phyloP scores from a whole-genome alignment of 2,329 filamentous ascomycete genomes.

The Calonectria multiphialidica region DNA sequence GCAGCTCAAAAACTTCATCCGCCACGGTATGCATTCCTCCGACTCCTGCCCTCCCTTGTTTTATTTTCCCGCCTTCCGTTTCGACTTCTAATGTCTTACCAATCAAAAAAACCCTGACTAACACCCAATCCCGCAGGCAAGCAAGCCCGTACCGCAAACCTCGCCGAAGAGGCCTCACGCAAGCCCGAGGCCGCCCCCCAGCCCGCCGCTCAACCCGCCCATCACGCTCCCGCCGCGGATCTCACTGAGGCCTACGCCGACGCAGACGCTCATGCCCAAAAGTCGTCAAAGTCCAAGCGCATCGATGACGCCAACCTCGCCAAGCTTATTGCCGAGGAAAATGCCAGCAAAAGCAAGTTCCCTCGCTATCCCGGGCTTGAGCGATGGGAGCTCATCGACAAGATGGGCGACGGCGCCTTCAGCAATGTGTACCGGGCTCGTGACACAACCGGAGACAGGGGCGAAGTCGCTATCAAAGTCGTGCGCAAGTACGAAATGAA shows the following conservation, averaged over 20 bases:
- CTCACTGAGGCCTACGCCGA: conserved; percentile 55
- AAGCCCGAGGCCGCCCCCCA: conserved; percentile 65
- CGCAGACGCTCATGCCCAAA: conserved; percentile 72
- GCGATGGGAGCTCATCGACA: conserved; percentile 87
- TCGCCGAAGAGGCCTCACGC: conserved; percentile 62
- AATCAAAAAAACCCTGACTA: conserved; percentile 16
- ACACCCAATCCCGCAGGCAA: conserved; percentile 69
- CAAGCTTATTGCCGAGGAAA: conserved; percentile 91
- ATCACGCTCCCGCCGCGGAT: conserved; percentile 62
- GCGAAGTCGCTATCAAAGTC: conserved; percentile 96
- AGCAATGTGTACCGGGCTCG: conserved; percentile 96
- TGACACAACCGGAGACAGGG: conserved; percentile 77
- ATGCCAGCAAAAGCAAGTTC: conserved; percentile 85
- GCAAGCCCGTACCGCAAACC: conserved; percentile 80
- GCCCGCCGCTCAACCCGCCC: conserved; percentile 65
- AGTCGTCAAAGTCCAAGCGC: conserved; percentile 66
- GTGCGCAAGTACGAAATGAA: conserved; percentile 99
- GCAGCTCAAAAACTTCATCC: conserved; percentile 98
- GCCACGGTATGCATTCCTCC: conserved; percentile 74
- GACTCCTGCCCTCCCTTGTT: not conserved
- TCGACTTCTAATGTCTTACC: not conserved
- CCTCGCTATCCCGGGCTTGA: conserved; percentile 67
- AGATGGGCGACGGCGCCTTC: conserved; percentile 99
- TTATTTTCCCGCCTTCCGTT: not conserved
- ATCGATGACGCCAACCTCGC: conserved; percentile 79